Evolutionary conservation across 768 basidiomycete species (phyloP).

Genomic region (Pholiota molesta): DNA sequence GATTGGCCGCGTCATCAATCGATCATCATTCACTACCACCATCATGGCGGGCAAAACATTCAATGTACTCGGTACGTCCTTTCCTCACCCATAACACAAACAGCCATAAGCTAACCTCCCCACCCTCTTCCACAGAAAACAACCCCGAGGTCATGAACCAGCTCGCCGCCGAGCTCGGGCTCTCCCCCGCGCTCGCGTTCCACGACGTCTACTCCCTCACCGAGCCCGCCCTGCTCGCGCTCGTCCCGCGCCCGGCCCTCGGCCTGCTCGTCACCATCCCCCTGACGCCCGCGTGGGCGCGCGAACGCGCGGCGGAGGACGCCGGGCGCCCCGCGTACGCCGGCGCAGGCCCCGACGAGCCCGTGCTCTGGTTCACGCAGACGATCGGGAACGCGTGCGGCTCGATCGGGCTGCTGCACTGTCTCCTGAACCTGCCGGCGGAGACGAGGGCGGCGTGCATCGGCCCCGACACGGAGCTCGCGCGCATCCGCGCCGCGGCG

Average conservation of each 20-base stretch:
- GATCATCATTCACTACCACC: background rate
- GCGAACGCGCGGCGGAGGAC: slow-evolving; percentile 10
- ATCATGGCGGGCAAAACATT: slow-evolving; percentile 9
- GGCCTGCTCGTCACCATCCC: slow-evolving; percentile 17
- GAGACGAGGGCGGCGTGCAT: slow-evolving; percentile 3
- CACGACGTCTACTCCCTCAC: slow-evolving; percentile 16
- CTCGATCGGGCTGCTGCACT: slow-evolving; percentile 14
- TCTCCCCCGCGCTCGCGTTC: slow-evolving; percentile 12
- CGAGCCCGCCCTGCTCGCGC: slow-evolving; percentile 9
- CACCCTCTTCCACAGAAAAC: slow-evolving; percentile 7
- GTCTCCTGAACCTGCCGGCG: slow-evolving; percentile 5
- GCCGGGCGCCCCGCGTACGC: slow-evolving; percentile 2
- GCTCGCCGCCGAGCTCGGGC: slow-evolving; percentile 12
- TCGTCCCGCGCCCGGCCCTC: slow-evolving; percentile 15
- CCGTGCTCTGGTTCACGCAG: slow-evolving; percentile 18
- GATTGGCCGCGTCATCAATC: too few relatives aligned
- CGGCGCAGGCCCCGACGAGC: slow-evolving; percentile 7
- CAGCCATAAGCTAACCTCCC: background rate
- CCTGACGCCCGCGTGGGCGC: slow-evolving; percentile 11
- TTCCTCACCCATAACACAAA: background rate
- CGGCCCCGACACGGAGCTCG: slow-evolving; percentile 9
- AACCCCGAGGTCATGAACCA: slow-evolving; percentile 19
- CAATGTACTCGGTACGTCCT: slow-evolving; percentile 10
- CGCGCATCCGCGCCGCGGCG: background rate
- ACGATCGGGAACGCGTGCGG: slow-evolving; percentile 16